Evolutionary conservation across 2,329 filamentous ascomycete genomes (phyloP).

Genomic region (Keithomyces neogunnii): DNA sequence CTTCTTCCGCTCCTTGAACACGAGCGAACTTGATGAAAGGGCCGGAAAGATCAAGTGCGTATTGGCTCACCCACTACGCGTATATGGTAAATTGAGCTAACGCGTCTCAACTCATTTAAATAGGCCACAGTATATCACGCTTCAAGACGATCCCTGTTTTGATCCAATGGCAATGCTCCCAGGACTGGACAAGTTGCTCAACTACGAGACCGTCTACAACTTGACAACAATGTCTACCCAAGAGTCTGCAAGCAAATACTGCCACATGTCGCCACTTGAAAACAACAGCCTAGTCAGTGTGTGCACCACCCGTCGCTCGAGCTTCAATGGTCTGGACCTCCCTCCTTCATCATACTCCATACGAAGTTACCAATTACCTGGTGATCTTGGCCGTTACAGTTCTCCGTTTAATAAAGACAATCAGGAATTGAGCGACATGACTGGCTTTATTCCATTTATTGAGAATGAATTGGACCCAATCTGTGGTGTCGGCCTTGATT

Average conservation of each 20-base stretch:
- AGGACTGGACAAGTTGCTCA: constrained; percentile 24
- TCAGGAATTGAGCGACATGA: constrained; percentile 11
- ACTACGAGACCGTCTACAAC: constrained; percentile 23
- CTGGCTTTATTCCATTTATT: constrained; percentile 23
- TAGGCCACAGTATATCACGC: constrained; percentile 67
- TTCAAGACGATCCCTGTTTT: constrained; percentile 79
- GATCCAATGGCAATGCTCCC: constrained; percentile 23
- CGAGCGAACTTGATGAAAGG: constrained; percentile 56
- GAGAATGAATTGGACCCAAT: constrained; percentile 30
- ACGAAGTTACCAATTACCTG: constrained; percentile 22
- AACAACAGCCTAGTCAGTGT: constrained; percentile 19
- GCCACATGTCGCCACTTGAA: constrained; percentile 34
- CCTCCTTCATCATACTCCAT: constrained; percentile 26
- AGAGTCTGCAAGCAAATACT: constrained; percentile 27
- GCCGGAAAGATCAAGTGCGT: constrained; percentile 65
- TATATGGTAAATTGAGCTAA: constrained; percentile 2
- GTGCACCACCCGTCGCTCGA: constrained; percentile 20
- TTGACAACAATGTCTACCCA: constrained; percentile 24
- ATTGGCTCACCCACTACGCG: constrained; percentile 27
- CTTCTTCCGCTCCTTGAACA: constrained; percentile 48
- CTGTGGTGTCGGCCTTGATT: constrained; percentile 36
- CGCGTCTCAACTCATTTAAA: neutral
- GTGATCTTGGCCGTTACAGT: constrained; percentile 23
- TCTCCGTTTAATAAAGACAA: constrained; percentile 19
- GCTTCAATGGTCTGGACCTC: constrained; percentile 22